phyloP scores from a whole-genome alignment of 371 early-diverging fungal genomes.

The Blakeslea trispora region DNA sequence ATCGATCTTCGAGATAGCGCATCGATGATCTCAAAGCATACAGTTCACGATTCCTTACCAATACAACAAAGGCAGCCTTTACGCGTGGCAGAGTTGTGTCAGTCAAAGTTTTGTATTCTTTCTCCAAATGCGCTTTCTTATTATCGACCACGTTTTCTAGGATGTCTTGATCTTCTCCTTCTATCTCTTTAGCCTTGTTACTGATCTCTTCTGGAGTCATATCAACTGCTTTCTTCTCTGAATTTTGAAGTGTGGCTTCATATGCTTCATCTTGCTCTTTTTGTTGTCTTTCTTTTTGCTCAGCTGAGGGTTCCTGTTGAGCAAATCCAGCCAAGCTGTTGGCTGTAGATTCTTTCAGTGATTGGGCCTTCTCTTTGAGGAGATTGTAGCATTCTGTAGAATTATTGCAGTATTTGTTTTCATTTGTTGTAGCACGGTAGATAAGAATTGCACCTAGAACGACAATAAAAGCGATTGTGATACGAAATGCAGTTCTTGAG shows the following conservation, averaged over 20 bases:
- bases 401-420: conserved; percentile 16
- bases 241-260: conserved; percentile 12
- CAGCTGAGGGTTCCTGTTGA: conserved; percentile 5
- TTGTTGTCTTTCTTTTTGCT: conserved; percentile 6
- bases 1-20: conserved; percentile 77
- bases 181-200: neutral
- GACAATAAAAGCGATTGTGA: neutral
- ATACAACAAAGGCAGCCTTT: conserved; percentile 65
- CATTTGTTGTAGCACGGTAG: conserved; percentile 4
- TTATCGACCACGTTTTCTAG: no score
- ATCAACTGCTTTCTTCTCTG: neutral
- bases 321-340: neutral
- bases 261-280: conserved; percentile 14
- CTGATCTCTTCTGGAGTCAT: neutral
- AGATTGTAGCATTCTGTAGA: conserved; percentile 30
- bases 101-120: conserved; percentile 27
- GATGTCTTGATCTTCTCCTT: conserved; percentile 1
- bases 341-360: conserved; percentile 10
- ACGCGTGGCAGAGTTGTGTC: conserved; percentile 25
- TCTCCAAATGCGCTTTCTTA: neutral
- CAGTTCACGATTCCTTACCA: conserved; percentile 79
- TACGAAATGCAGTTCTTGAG: conserved; percentile 15
- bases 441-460: neutral
- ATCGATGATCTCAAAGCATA: conserved; percentile 67
- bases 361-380: conserved; percentile 20